Evolutionary conservation across 768 basidiomycete species (phyloP).

Genomic region (Russula emetica): DNA sequence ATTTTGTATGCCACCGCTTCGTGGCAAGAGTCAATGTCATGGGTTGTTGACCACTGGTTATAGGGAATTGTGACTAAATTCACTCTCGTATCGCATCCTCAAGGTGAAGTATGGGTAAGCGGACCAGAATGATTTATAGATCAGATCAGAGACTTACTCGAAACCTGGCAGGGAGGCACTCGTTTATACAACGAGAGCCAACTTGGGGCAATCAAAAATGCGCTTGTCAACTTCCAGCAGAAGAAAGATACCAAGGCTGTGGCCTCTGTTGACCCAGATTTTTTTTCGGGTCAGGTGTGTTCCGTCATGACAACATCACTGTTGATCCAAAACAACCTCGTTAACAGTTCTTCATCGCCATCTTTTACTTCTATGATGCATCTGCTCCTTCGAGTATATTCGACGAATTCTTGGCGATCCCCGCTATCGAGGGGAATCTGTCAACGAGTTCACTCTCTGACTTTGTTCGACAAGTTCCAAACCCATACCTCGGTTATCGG

Average conservation of each 20-base stretch:
- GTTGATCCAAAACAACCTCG: too few species aligned
- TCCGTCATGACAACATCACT: background rate
- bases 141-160: background rate
- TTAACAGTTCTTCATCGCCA: too few species aligned
- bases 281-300: background rate
- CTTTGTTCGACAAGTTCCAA: too few species aligned
- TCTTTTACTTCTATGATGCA: conserved; percentile 27
- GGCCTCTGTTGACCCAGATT: background rate
- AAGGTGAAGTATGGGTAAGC: too few species aligned
- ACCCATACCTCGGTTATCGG: background rate
- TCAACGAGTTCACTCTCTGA: too few species aligned
- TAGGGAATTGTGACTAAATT: too few species aligned
- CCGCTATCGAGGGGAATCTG: background rate
- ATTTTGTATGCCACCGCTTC: too few species aligned
- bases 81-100: too few species aligned
- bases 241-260: conserved; percentile 1
- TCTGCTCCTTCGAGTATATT: conserved; percentile 24
- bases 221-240: conserved; percentile 1
- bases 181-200: background rate
- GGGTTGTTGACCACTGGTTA: too few species aligned
- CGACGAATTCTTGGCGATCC: conserved; percentile 26
- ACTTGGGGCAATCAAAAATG: background rate
- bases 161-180: background rate
- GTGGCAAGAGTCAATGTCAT: too few species aligned
- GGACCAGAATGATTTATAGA: too few species aligned